These are phyloP conservation scores for Inonotus obliquus DNA, from an alignment of 1,284 basidiomycete species.

Conservation along the genomic window DNA sequence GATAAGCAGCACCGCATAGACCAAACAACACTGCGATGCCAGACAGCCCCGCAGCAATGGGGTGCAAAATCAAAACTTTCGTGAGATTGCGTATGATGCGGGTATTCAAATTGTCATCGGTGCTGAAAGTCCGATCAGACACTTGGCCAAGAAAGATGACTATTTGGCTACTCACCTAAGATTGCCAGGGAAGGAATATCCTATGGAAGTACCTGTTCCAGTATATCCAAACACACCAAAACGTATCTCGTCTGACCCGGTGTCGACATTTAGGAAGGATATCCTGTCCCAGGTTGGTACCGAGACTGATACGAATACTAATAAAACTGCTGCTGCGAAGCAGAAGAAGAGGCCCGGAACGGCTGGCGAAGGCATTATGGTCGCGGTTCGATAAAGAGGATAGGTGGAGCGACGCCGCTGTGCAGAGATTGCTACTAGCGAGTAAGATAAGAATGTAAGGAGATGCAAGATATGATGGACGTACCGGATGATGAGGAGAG, in stretches of 20 bases:
- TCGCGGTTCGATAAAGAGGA: not conserved
- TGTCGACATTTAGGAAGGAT: constrained; percentile 58
- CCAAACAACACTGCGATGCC: constrained; percentile 73
- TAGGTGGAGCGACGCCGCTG: not conserved
- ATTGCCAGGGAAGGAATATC: constrained; percentile 46
- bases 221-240: constrained; percentile 79
- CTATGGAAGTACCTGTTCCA: constrained; percentile 48
- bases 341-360: constrained; percentile 45
- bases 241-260: constrained; percentile 33
- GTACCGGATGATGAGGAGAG: not conserved
- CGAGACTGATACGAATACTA: constrained; percentile 64
- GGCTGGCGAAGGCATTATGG: constrained; percentile 27
- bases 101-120: constrained; percentile 38
- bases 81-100: constrained; percentile 64
- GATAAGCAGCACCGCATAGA: constrained; percentile 56
- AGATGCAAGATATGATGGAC: not conserved
- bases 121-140: constrained; percentile 14
- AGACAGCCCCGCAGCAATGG: constrained; percentile 69
- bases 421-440: not conserved
- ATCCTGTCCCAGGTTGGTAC: constrained; percentile 68
- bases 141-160: not conserved
- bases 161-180: constrained; percentile 31
- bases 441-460: not conserved
- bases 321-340: constrained; percentile 61
- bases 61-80: constrained; percentile 68